Conservation (phyloP, 2,329 filamentous ascomycete species). For the Colletotrichum brevisporum region DNA sequence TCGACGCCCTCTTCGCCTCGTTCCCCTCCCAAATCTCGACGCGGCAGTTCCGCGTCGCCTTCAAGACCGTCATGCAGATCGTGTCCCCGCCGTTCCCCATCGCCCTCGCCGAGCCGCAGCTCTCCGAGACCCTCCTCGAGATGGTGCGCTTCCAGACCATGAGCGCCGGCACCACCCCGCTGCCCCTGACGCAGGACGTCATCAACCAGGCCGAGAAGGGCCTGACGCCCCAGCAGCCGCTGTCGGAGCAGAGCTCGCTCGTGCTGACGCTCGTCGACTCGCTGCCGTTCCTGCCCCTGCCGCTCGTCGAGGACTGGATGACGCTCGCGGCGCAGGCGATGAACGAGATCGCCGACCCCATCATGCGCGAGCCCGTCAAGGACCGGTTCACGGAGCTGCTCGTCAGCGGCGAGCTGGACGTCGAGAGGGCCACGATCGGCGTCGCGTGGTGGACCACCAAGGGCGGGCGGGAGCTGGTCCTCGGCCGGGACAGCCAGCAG, state of each 20-base stretch:
- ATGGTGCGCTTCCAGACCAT: slow-evolving; percentile 78
- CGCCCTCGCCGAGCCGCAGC: slow-evolving; percentile 78
- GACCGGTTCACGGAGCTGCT: slow-evolving; percentile 85
- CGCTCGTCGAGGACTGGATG: slow-evolving; percentile 85
- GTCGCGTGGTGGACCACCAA: slow-evolving; percentile 87
- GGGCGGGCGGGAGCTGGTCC: slow-evolving; percentile 67
- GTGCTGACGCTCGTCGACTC: slow-evolving; percentile 84
- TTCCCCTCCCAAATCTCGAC: slow-evolving; percentile 85
- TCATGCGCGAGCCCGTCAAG: slow-evolving; percentile 75
- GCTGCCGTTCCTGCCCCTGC: slow-evolving; percentile 79
- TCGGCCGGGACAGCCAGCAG: slow-evolving; percentile 46
- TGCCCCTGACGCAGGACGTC: slow-evolving; percentile 57
- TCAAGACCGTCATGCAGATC: slow-evolving; percentile 87
- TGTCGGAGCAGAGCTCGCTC: slow-evolving; percentile 86
- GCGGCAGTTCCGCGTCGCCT: slow-evolving; percentile 89
- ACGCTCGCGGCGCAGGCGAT: slow-evolving; percentile 78
- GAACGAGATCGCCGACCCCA: slow-evolving; percentile 72
- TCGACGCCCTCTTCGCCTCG: slow-evolving; percentile 82
- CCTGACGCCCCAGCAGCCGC: slow-evolving; percentile 45
- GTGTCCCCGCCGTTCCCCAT: slow-evolving; percentile 85
- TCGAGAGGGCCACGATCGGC: slow-evolving; percentile 83
- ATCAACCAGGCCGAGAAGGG: slow-evolving; percentile 45
- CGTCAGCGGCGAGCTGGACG: slow-evolving; percentile 87
- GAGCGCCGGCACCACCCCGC: slow-evolving; percentile 60
- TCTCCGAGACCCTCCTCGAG: slow-evolving; percentile 87